phyloP scores from a whole-genome alignment of 176 grass and related monocot species.

The Bromus sterilis region DNA sequence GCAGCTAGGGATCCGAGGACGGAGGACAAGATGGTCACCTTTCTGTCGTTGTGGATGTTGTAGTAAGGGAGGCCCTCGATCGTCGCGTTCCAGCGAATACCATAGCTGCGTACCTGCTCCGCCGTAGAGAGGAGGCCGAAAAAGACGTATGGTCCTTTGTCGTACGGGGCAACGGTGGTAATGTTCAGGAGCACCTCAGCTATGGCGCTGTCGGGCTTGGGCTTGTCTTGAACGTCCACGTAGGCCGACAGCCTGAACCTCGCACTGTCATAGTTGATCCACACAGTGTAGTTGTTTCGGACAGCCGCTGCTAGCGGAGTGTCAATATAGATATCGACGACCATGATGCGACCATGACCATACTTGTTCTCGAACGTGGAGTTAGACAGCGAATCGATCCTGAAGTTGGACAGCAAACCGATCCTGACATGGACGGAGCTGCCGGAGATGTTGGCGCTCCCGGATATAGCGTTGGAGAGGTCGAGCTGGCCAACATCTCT shows the following conservation, averaged over 20 bases:
- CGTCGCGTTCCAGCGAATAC: not conserved
- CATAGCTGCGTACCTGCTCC: not conserved
- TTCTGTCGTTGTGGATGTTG: too few species aligned
- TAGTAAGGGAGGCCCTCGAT: not conserved
- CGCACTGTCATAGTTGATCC: not conserved
- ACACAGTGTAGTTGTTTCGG: not conserved
- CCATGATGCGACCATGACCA: not conserved
- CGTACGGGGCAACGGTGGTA: not conserved
- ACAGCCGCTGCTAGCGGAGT: not conserved
- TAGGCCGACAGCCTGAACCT: not conserved
- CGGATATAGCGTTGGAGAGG: not conserved
- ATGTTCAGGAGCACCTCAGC: not conserved
- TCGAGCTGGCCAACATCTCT: not conserved
- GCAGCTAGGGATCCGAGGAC: not conserved
- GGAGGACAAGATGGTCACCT: not conserved
- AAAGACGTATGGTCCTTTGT: too few species aligned
- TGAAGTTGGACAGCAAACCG: not conserved
- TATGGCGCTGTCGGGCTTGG: not conserved
- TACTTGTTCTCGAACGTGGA: too few species aligned
- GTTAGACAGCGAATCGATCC: too few species aligned
- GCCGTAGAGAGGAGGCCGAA: not conserved
- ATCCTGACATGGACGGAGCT: not conserved
- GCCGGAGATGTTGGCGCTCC: not conserved
- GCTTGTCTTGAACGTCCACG: not conserved
- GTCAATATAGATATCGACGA: not conserved